These are phyloP conservation scores for Hymenoscyphus fructigenus DNA, from an alignment of 2,329 filamentous ascomycete genomes.

Conservation along the genomic window DNA sequence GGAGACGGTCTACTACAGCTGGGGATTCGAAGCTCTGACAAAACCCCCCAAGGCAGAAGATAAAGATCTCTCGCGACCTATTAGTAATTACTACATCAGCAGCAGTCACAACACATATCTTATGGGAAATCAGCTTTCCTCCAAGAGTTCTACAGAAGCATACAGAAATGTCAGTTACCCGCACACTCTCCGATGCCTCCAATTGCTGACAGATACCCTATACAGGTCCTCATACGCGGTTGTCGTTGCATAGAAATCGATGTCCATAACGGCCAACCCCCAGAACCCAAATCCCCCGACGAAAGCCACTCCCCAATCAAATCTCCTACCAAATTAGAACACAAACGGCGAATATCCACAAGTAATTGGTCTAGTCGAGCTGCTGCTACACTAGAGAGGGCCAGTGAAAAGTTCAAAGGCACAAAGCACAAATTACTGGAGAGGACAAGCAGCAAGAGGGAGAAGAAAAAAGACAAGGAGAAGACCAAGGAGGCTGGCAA, in stretches of 20 bases:
- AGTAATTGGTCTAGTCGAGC: conserved; percentile 37
- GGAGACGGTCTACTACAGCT: conserved; percentile 31
- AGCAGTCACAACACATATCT: conserved; percentile 96
- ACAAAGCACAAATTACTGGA: conserved; percentile 26
- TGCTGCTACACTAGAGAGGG: conserved; percentile 31
- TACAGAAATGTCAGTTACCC: conserved; percentile 66
- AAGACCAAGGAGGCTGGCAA: conserved; percentile 1
- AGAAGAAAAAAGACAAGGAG: conserved; percentile 2
- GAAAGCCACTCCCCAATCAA: conserved; percentile 2
- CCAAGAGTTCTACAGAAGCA: conserved; percentile 69
- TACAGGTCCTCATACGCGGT: conserved; percentile 67
- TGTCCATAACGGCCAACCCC: conserved; percentile 75
- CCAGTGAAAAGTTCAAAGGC: conserved; percentile 31
- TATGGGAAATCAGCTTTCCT: conserved; percentile 80
- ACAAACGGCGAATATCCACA: conserved; percentile 40
- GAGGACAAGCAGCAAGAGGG: conserved; percentile 12
- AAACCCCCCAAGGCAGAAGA: conserved; percentile 21
- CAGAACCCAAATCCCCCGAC: conserved; percentile 22
- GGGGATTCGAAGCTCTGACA: conserved; percentile 31
- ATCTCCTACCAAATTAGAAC: conserved; percentile 42
- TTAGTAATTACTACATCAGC: conserved; percentile 82
- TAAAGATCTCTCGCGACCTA: conserved; percentile 35
- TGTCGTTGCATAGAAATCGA: conserved; percentile 94
- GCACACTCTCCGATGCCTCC: background rate
- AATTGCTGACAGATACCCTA: background rate